A percentile compares a stretch with the other conserved stretches of the same genome.
These are phyloP conservation scores for Dactylellina leptospora DNA, from an alignment of 2,329 filamentous ascomycete species.

Conservation along the genomic window DNA sequence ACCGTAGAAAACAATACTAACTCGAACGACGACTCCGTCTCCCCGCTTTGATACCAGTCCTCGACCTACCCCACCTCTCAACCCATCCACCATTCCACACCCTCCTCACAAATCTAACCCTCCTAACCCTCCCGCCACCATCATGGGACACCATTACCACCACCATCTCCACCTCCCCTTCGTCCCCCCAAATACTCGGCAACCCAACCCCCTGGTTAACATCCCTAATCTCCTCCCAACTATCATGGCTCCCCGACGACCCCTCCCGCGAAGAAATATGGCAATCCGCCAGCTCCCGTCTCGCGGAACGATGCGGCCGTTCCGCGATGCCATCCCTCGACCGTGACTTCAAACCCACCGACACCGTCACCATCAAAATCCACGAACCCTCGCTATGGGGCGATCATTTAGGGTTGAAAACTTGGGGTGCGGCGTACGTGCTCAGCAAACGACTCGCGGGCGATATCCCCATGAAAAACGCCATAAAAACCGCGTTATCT, in stretches of 20 bases:
- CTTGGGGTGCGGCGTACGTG: conserved; percentile 90
- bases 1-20: too few species aligned
- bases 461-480: conserved; percentile 51
- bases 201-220: conserved; percentile 72
- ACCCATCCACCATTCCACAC: conserved; percentile 73
- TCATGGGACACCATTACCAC: conserved; percentile 74
- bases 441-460: conserved; percentile 74
- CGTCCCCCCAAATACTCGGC: conserved; percentile 64
- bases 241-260: conserved; percentile 75
- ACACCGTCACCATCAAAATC: conserved; percentile 68
- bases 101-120: conserved; percentile 72
- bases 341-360: conserved; percentile 69
- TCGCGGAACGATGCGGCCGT: conserved; percentile 86
- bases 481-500: not conserved
- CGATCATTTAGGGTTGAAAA: conserved; percentile 90
- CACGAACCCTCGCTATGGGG: conserved; percentile 87
- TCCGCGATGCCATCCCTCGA: conserved; percentile 72
- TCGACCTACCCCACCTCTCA: conserved; percentile 85
- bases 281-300: conserved; percentile 78
- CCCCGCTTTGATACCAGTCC: too few species aligned
- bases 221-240: conserved; percentile 72
- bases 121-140: conserved; percentile 73
- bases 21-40: too few species aligned
- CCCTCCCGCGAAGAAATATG: conserved; percentile 75
- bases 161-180: too few species aligned